phyloP scores from a whole-genome alignment of 768 basidiomycete species.

The Amanita subjunquillea region DNA sequence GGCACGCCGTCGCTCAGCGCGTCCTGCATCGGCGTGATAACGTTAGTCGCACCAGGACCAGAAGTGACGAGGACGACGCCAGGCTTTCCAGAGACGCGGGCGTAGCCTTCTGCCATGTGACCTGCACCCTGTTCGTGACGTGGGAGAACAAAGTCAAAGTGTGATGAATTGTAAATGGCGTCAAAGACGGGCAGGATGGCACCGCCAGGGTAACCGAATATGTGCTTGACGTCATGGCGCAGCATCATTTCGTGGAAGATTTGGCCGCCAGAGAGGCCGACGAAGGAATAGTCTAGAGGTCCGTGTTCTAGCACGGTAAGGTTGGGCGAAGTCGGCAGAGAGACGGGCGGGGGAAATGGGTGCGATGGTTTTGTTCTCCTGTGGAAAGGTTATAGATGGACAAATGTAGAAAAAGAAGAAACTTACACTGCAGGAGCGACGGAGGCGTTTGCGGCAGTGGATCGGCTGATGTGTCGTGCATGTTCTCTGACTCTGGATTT shows the following conservation, averaged over 20 bases:
- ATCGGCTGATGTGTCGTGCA: constrained; percentile 64
- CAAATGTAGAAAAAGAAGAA: neutral
- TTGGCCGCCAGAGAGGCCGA: constrained; percentile 91
- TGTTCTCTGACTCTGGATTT: constrained; percentile 74
- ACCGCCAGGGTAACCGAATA: constrained; percentile 97
- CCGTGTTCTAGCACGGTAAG: constrained; percentile 28
- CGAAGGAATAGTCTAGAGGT: constrained; percentile 71
- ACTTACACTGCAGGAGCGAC: constrained; percentile 56
- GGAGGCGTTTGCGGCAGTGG: constrained; percentile 48
- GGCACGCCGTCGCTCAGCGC: constrained; percentile 92
- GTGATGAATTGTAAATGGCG: constrained; percentile 92
- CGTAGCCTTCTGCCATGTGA: constrained; percentile 99
- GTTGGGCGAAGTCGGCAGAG: constrained; percentile 17
- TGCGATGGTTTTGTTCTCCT: constrained; percentile 61
- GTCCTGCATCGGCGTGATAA: constrained; percentile 97
- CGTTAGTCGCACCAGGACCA: constrained; percentile 96
- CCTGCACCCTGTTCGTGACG: constrained; percentile 98
- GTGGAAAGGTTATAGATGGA: constrained; percentile 3
- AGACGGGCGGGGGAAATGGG: constrained; percentile 29
- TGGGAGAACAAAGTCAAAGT: constrained; percentile 93
- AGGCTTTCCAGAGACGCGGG: constrained; percentile 93
- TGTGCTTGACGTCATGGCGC: constrained; percentile 88
- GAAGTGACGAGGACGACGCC: constrained; percentile 98
- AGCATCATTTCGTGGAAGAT: constrained; percentile 99
- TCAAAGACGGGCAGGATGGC: constrained; percentile 99